Base-by-base conservation (phyloP, 1,284 basidiomycete genomes). In the Somion occarium region DNA sequence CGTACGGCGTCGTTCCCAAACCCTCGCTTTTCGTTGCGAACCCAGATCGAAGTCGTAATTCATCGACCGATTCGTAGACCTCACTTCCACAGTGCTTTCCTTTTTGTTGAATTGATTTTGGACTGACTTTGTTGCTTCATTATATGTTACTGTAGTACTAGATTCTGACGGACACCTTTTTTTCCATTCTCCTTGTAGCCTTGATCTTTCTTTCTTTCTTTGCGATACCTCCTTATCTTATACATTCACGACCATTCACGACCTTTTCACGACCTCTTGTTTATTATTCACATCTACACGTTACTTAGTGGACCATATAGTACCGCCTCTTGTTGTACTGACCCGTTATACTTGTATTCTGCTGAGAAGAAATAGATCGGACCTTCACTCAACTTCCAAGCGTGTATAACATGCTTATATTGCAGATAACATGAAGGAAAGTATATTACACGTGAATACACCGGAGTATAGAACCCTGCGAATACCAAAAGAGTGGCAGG, bases 21-120 rank as follows among this genome's bases (percentile, higher is more conserved):
- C 68, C 75, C 12, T 76, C 75, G 53, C 69, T 85, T 18, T 85
- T 78, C 57, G 70, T 85, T 46, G 80, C 80, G 37, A 85, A 85
- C 65, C 82, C 82, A 19, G 81, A 84, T 59, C 66, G 38, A 30
- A 30, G 46, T 22, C 51, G 43, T 12, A 41, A 48, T 13, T 30
- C 39, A 20, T 52, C 51, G 3, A 43, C 52, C 18, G 53, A 45
- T 46, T 48, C 34, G 3, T 48, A 18, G 24, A 38, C 12, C 3
- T 5, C 3, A n/a, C 34, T 19, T 4, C 22, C 3, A 37, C 34
- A 39, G 37, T 24, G 5, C 19, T 38, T 18, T 38, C 34, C 18
- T 11, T 27, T 3, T 46, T 34, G 19, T 38, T 46, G 44, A 12
- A 46, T 46, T 46, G 44, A 11, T 46, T n/a, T 22, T 22, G 19